Base-by-base conservation (phyloP, 2,329 filamentous ascomycete species). In the Paraconiothyrium sp. region DNA sequence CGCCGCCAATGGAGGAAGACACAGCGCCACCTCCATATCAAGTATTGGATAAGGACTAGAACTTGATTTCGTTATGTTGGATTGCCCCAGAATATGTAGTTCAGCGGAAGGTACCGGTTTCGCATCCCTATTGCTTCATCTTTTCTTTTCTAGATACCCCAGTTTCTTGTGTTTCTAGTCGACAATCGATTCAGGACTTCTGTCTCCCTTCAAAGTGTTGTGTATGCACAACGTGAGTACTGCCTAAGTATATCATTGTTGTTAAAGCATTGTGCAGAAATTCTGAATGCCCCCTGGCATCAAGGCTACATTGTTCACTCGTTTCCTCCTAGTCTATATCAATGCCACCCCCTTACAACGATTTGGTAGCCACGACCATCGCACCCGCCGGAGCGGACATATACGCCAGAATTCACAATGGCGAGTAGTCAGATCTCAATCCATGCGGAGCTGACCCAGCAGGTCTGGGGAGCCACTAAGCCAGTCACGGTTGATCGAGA, bases 1-100 rank as follows among this genome's bases (percentile, higher is more conserved):
- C 57, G 13, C 60, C 60, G 10, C 13, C 43, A 3, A 9, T 34
- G 8, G 60, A 58, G 2, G 60, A 62, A 3, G 55, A 62, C 44
- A 37, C 22, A 8, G 43, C 41, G 27, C 60, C 60, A 22, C 60
- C 60, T 6, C 55, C 50, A 11, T 62, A 62, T n/a, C 51, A 54
- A 20, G 51, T 54, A 14, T 14, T 54, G 5, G 22, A 32, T 22
- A 54, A 54, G 39, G 20, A 22, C 14, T 54, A 44, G 27, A 10
- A 9, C 3, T 37, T 44, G 16, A 9, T 22, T 44, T 7, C 5
- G 5, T 4, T 44, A 10, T 22, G 16, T 10, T 9, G 2, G 22
- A 10, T 20, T 44, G 11, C 37, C 37, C 16, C 5, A 13, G 6
- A 13, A 14, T 39, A 30, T 4, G 27, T 30, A 30, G 6, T 2